Percentiles rank a stretch among this genome's conserved stretches.
phyloP scores from a whole-genome alignment of 169 alveolate genomes.

The Haemoproteus tartakovskyi region DNA sequence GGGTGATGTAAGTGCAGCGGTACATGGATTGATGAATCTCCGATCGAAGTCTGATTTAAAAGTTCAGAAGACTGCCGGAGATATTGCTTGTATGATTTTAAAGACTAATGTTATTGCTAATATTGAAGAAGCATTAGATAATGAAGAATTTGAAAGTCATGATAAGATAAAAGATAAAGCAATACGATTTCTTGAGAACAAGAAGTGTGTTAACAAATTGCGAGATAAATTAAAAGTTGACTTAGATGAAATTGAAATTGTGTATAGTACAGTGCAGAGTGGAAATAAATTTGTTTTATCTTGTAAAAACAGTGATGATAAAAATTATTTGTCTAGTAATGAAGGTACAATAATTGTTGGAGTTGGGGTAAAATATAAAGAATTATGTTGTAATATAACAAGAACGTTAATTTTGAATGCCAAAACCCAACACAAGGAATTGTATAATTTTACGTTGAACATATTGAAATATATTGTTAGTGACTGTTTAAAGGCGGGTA shows the following conservation, averaged over 20 bases:
- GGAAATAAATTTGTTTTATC: constrained; percentile 71
- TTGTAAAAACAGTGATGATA: constrained; percentile 72
- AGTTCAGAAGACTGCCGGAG: constrained; percentile 73
- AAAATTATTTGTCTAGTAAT: constrained; percentile 71
- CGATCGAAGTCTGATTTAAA: constrained; percentile 54
- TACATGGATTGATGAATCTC: constrained; percentile 14
- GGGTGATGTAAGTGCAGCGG: constrained; percentile 10
- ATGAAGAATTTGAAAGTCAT: constrained; percentile 74
- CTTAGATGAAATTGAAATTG: constrained; percentile 73
- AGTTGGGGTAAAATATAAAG: constrained; percentile 75
- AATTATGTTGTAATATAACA: constrained; percentile 74
- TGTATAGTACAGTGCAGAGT: constrained; percentile 79
- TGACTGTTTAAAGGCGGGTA: constrained; percentile 65
- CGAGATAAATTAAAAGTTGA: constrained; percentile 71
- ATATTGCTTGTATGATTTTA: constrained; percentile 75
- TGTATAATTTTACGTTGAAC: constrained; percentile 68
- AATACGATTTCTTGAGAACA: constrained; percentile 68
- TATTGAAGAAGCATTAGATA: constrained; percentile 77
- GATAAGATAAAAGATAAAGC: constrained; percentile 69
- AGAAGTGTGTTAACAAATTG: constrained; percentile 70
- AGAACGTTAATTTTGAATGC: constrained; percentile 78
- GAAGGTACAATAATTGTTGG: constrained; percentile 78
- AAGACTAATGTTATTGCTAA: constrained; percentile 72
- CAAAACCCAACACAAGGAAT: constrained; percentile 73
- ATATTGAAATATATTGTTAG: constrained; percentile 70